Evolutionary conservation across 1,284 basidiomycete species (phyloP).

Genomic region (Xerocomus amazonicus): DNA sequence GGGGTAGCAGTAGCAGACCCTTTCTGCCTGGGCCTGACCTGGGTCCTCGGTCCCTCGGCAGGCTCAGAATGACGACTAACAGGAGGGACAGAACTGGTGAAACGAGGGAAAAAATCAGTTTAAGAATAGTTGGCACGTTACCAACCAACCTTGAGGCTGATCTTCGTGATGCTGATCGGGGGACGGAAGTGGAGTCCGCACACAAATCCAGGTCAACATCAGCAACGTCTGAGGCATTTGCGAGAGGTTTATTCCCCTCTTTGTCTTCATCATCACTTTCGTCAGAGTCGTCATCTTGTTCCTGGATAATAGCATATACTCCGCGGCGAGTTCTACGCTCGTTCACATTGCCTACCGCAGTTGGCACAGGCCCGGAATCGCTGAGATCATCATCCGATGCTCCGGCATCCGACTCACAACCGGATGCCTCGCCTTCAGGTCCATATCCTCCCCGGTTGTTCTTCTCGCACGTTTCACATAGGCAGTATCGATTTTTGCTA

Average conservation of each 20-base stretch:
- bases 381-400: slow-evolving; percentile 43
- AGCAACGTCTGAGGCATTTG: slow-evolving; percentile 43
- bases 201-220: slow-evolving; percentile 51
- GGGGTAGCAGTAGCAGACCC: slow-evolving; percentile 33
- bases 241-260: slow-evolving; percentile 42
- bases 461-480: slow-evolving; percentile 87
- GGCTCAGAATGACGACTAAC: slow-evolving; percentile 19
- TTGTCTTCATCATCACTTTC: slow-evolving; percentile 51
- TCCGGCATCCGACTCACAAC: slow-evolving; percentile 43
- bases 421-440: slow-evolving; percentile 50
- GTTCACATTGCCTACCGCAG: slow-evolving; percentile 51
- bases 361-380: slow-evolving; percentile 35
- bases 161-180: slow-evolving; percentile 24
- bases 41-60: slow-evolving; percentile 24
- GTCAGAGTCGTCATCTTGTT: slow-evolving; percentile 53
- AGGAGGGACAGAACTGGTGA: slow-evolving; percentile 28
- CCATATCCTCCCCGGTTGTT: slow-evolving; percentile 72
- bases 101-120: slow-evolving; percentile 11
- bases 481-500: slow-evolving; percentile 78
- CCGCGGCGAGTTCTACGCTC: slow-evolving; percentile 74
- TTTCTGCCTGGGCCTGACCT: slow-evolving; percentile 55
- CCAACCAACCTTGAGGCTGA: slow-evolving; percentile 31
- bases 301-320: slow-evolving; percentile 65
- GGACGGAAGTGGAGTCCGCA: slow-evolving; percentile 36
- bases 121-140: slow-evolving; percentile 3